Evolutionary conservation across 2,329 filamentous ascomycete genomes (phyloP).

Genomic region (Apiospora aurea): DNA sequence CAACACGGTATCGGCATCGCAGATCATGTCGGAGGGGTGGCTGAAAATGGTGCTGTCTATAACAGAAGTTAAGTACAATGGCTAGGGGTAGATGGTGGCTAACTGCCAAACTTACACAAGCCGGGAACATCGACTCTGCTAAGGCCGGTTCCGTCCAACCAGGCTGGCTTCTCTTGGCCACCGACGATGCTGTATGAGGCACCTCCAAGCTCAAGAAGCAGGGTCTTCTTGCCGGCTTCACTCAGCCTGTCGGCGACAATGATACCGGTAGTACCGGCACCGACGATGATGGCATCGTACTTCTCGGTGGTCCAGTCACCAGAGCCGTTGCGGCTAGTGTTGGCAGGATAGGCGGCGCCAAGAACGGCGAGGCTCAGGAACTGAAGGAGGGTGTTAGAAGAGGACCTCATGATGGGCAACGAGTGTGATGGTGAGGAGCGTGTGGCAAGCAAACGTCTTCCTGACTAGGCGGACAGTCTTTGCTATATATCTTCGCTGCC

Average conservation of each 20-base stretch:
- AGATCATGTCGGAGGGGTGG: constrained; percentile 48
- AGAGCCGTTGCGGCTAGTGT: neutral
- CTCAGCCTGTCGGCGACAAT: constrained; percentile 59
- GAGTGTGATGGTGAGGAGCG: constrained; percentile 19
- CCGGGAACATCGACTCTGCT: constrained; percentile 62
- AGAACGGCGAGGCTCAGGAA: constrained; percentile 5
- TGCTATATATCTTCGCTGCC: neutral
- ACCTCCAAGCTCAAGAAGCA: constrained; percentile 60
- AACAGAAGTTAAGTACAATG: constrained; percentile 28
- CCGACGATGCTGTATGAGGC: constrained; percentile 57
- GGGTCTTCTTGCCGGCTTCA: constrained; percentile 57
- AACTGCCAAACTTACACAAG: constrained; percentile 46
- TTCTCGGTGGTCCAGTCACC: constrained; percentile 37
- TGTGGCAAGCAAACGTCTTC: neutral
- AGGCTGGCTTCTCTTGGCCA: constrained; percentile 53
- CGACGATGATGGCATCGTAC: constrained; percentile 51
- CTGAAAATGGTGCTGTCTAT: constrained; percentile 57
- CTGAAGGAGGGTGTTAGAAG: constrained; percentile 4
- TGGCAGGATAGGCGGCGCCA: neutral
- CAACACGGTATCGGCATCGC: constrained; percentile 47
- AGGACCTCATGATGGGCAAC: constrained; percentile 23
- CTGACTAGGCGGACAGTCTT: neutral
- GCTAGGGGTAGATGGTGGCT: neutral
- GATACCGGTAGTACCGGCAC: constrained; percentile 60
- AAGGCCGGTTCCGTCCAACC: constrained; percentile 55